Base-by-base conservation (phyloP, 257 asterid genomes). In the Petunia secreta region DNA sequence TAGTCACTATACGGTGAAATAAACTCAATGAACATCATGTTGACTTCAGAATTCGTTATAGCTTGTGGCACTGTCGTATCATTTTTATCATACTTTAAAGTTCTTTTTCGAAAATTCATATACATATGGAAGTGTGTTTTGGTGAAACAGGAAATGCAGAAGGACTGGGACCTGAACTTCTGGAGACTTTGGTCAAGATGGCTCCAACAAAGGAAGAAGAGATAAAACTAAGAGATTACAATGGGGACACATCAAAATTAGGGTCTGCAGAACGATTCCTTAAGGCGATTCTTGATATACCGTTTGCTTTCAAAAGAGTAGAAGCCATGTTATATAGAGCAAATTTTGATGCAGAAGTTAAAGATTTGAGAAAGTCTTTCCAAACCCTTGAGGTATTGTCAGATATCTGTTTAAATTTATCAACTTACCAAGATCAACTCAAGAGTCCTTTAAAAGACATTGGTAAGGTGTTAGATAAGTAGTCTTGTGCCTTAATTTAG, bases 171-270 rank as follows among this genome's bases (percentile, higher is more conserved):
- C 63, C 76, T n/a, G 97, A 92, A 82, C 89, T 92, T 77, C 86
- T 92, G 54, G 91, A 82, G 80, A 91, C 89, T 16, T 83, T 92
- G 87, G 38, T 92, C 83, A 92, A 84, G 86, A 91, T 92, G 97
- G 94, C 94, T 15, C 97, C 97, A 40, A 88, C 94, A 9, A 80
- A 87, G 16, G 95, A 92, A 60, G 97, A 92, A 80, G 95, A 92
- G 83, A 54, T 88, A 81, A 92, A 88, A 81, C 88, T 92, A 80
- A 84, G 90, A 82, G 86, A 91, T 74, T 92, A 85, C 62, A 83
- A 37, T n/a, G 97, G 95, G 25, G 87, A 89, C 4, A 36, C 84
- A 58, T 63, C 89, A 55, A 88, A 75, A 73, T 84, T 92, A n/a
- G 92, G 95, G 73, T 82, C 91, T 0, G 97, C 95, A 0, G 97